Evolutionary conservation across 2,329 filamentous ascomycete species (phyloP).

Genomic region (Zymoseptoria ardabiliae): DNA sequence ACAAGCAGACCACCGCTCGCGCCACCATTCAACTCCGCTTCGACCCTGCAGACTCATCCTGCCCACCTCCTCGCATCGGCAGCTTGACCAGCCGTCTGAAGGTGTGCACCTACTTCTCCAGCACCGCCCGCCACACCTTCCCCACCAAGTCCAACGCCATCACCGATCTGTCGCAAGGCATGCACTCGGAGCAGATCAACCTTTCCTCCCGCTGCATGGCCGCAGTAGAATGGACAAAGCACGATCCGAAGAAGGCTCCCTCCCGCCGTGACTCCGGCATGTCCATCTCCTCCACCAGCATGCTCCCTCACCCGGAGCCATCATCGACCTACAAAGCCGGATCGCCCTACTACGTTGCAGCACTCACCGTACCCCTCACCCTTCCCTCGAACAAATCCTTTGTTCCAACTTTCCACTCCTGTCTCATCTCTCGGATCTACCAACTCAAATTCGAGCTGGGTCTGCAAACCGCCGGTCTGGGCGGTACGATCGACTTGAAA

Average conservation of each 20-base stretch:
- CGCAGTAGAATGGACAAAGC: slow-evolving; percentile 48
- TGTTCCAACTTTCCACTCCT: slow-evolving; percentile 63
- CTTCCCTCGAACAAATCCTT: slow-evolving; percentile 54
- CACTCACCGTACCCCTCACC: slow-evolving; percentile 56
- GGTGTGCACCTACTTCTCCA: slow-evolving; percentile 51
- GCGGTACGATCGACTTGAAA: slow-evolving; percentile 36
- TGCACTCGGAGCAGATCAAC: slow-evolving; percentile 46
- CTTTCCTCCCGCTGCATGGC: slow-evolving; percentile 51
- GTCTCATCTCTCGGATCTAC: slow-evolving; percentile 59
- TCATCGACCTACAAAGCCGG: slow-evolving; percentile 39
- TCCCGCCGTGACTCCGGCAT: slow-evolving; percentile 36
- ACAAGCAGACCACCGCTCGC: slow-evolving; percentile 45
- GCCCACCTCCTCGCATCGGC: slow-evolving; percentile 47
- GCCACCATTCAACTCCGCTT: slow-evolving; percentile 53
- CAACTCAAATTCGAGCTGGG: slow-evolving; percentile 52
- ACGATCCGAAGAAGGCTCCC: slow-evolving; percentile 23
- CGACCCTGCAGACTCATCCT: slow-evolving; percentile 46
- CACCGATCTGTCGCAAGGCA: slow-evolving; percentile 43
- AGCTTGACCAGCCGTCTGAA: slow-evolving; percentile 49
- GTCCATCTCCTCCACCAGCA: slow-evolving; percentile 20
- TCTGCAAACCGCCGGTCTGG: slow-evolving; percentile 44
- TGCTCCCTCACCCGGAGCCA: slow-evolving; percentile 17
- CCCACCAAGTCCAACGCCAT: slow-evolving; percentile 39
- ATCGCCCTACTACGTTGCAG: slow-evolving; percentile 51
- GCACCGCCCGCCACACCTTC: slow-evolving; percentile 43